Evolutionary conservation across 225 moss, liverwort and hornwort genomes (phyloP), one percentile per base, ranked within the genome.

Genomic region (Bryum argenteum): DNA sequence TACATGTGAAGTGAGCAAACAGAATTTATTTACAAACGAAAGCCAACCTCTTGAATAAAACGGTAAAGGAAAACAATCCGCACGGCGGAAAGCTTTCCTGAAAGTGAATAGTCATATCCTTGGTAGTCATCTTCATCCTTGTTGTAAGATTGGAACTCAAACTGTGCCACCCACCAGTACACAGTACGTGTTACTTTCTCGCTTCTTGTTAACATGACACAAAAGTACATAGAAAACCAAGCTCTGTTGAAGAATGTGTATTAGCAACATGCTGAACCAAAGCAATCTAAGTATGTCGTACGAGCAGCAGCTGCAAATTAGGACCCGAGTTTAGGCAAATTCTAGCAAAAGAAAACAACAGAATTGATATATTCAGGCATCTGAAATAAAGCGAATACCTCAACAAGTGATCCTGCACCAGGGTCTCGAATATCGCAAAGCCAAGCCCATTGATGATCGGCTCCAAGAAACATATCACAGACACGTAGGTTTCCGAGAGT

Each of bases 401-500:
- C 88, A 77, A 97, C 97, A 80, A 94, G 97, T 61, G 97, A 97
- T 51, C 87, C 86, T 51, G 91, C 94, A 75, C 91, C 90, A 70
- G 93, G 91, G 84, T 97, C 97, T 75, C 94, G 93, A 61, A 97
- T 94, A 80, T 97, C 97, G 79, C 90, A 97, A 71, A 94, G 82
- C 94, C 94, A 97, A 54, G 91, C 97, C 97, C 97, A 97, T 61
- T 79, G 91, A 85, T 97, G 94, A 76, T 94, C 97, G 45, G 92
- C 83, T 51, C 97, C 97, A 77, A 94, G 94, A 40, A 91, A 76
- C 77, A 93, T 89, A 77, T 97, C 97, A 80, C 97, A 97, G 64
- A 97, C 90, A 16, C 94, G 90, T 73, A 88, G 68, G 68, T 97
- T 97, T 65, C 97, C 97, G 64, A 94, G 77, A 16, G 89, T 92